Percentiles rank a stretch among this genome's conserved stretches.
Evolutionary conservation across 2,329 filamentous ascomycete genomes (phyloP).

Genomic region (Torrubiella hemipterigena): DNA sequence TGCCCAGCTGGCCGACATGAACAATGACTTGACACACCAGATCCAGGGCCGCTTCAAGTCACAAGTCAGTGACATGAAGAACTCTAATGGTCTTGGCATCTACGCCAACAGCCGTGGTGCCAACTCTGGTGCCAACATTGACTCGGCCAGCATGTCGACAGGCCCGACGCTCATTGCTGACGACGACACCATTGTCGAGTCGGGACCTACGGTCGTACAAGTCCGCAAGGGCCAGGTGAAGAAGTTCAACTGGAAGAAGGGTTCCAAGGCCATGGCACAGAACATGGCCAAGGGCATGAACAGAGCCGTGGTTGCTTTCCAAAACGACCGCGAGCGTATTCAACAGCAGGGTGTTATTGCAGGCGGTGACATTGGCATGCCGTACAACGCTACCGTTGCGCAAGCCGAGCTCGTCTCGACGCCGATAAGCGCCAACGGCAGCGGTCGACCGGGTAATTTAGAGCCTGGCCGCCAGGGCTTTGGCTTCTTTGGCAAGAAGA

Average conservation of each 20-base stretch:
- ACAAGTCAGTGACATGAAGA: constrained; percentile 44
- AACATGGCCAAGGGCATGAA: constrained; percentile 91
- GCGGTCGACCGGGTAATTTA: constrained; percentile 14
- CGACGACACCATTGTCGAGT: constrained; percentile 55
- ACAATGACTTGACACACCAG: constrained; percentile 87
- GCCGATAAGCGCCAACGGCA: constrained; percentile 17
- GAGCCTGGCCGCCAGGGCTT: constrained; percentile 45
- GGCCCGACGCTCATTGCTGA: constrained; percentile 48
- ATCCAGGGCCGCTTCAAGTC: constrained; percentile 90
- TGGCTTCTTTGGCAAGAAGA: constrained; percentile 57
- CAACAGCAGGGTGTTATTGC: constrained; percentile 40
- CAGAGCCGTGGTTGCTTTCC: constrained; percentile 70
- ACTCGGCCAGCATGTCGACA: constrained; percentile 41
- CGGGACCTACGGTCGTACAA: constrained; percentile 85
- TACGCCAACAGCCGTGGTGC: constrained; percentile 40
- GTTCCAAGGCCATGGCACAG: constrained; percentile 84
- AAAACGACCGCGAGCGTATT: constrained; percentile 42
- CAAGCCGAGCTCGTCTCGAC: constrained; percentile 30
- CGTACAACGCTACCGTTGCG: constrained; percentile 56
- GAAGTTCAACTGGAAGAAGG: constrained; percentile 99
- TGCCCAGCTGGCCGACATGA: constrained; percentile 84
- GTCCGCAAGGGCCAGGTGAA: constrained; percentile 88
- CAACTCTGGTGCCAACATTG: constrained; percentile 38
- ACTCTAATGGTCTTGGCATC: constrained; percentile 44
- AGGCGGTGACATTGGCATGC: constrained; percentile 54